A percentile compares a stretch with the other conserved stretches of the same genome.
Conservation (phyloP, 768 basidiomycete genomes). For the Tricholoma sp. region DNA sequence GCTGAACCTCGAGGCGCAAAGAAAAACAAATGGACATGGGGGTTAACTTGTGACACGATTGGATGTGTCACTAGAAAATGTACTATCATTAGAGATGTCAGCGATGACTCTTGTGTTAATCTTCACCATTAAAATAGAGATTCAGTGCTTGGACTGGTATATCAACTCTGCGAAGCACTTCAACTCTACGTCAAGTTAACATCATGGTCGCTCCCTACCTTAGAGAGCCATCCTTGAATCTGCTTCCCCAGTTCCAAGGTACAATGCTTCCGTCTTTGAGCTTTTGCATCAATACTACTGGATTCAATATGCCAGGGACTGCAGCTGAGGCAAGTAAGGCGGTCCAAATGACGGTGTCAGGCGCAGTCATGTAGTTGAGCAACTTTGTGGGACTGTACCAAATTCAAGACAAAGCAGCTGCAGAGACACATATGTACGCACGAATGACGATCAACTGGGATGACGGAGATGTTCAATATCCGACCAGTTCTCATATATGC, state of each 20-base stretch:
- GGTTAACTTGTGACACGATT: slow-evolving; percentile 92
- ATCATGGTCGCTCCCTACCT: slow-evolving; percentile 42
- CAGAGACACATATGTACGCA: slow-evolving; percentile 23
- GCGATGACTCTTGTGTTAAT: background rate
- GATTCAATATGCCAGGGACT: slow-evolving; percentile 92
- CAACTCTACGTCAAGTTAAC: background rate
- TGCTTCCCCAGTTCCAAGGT: slow-evolving; percentile 93
- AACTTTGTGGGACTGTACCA: slow-evolving; percentile 81
- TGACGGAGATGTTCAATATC: slow-evolving; percentile 89
- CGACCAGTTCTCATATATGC: slow-evolving; percentile 91
- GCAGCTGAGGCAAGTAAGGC: slow-evolving; percentile 86
- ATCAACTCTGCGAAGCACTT: slow-evolving; percentile 60
- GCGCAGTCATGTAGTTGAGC: slow-evolving; percentile 94
- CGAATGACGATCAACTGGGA: slow-evolving; percentile 89
- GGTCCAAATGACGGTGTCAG: slow-evolving; percentile 83
- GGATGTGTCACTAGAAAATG: slow-evolving; percentile 70
- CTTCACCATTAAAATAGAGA: slow-evolving; percentile 78
- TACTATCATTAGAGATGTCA: slow-evolving; percentile 2
- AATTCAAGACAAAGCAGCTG: slow-evolving; percentile 4
- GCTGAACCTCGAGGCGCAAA: slow-evolving; percentile 83
- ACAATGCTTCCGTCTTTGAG: slow-evolving; percentile 70
- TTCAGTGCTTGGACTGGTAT: slow-evolving; percentile 89
- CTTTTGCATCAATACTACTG: slow-evolving; percentile 94
- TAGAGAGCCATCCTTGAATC: slow-evolving; percentile 90
- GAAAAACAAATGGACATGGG: slow-evolving; percentile 90